A percentile compares a stretch with the other conserved stretches of the same genome.
Conservation (phyloP, 257 asterid species). For the Forsythia viridissima region DNA sequence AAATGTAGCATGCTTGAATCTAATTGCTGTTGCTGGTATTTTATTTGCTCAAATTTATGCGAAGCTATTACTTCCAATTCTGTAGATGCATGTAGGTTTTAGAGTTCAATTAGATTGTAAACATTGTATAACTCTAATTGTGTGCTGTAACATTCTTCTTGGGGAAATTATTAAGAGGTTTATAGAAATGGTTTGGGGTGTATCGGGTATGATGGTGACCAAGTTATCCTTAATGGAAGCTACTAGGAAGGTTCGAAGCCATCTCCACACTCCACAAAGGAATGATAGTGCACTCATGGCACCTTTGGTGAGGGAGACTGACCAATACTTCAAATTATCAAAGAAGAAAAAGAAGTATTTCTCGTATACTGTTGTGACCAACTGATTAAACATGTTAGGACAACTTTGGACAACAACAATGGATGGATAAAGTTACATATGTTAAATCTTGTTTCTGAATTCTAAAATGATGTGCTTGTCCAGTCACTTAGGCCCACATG, state of each 20-base stretch:
- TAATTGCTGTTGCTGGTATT: neutral
- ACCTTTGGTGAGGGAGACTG: neutral
- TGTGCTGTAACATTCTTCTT: neutral
- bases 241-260: no score
- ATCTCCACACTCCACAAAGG: no score
- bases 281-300: no score
- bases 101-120: neutral
- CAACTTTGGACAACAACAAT: slow-evolving; percentile 13
- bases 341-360: neutral
- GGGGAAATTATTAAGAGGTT: neutral
- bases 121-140: neutral
- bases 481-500: slow-evolving; percentile 7
- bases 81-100: neutral
- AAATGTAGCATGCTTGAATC: neutral
- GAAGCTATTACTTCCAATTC: neutral
- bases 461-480: slow-evolving; percentile 6
- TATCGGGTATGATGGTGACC: neutral
- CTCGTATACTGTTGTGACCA: neutral
- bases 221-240: no score
- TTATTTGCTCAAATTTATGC: neutral
- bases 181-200: neutral
- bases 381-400: slow-evolving; percentile 6
- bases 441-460: neutral
- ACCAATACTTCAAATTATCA: neutral
- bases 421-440: slow-evolving; percentile 14